Base-by-base conservation (phyloP, 2,329 filamentous ascomycete species). In the Pseudogymnoascus sp. region DNA sequence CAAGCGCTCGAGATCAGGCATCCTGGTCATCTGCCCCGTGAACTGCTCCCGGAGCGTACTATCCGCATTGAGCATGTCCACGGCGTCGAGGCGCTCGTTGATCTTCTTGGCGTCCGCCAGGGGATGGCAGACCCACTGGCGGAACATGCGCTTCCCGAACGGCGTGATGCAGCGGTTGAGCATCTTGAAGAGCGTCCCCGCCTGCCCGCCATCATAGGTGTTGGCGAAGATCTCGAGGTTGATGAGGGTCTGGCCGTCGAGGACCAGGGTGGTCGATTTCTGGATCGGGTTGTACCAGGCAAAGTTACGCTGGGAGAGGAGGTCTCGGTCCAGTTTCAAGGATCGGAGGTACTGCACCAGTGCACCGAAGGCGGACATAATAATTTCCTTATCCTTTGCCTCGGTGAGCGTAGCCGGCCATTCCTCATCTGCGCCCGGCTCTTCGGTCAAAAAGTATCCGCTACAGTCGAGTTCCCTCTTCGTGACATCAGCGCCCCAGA, bases 161-260 rank as follows among this genome's bases (percentile, higher is more conserved):
- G 95, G 93, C 3, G 95, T 97, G 66, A 97, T 88, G 73, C 95
- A 99, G 61, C 91, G 87, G 74, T 99, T 97, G 62, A 99, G 83
- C 67, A 99, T 85, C 61, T 84, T 84, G 76, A 97, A 99, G 1
- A 99, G 78, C 0, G 95, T 97, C 6, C 95, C 95, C 40, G 96
- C 89, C 0, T 82, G 74, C 13, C 91, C 87, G 7, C 93, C 93
- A 72, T 97, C 93, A 68, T 89, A 91, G 0, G 88, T 93, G 75
- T 99, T 99, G 69, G 91, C 84, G 69, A 99, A 99, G 4, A 99
- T 85, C 74, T 99, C 95, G n/a, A 99, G 86, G 71, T 99, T 99
- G 79, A 96, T 96, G 69, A 99, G 81, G 21, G 93, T 97, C 74
- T 99, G 95, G 0, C 95, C 95, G 70, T 99, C 95, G 1, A 99